These are phyloP conservation scores for Lipomyces japonicus DNA, from an alignment of 805 yeast genomes.

Conservation along the genomic window DNA sequence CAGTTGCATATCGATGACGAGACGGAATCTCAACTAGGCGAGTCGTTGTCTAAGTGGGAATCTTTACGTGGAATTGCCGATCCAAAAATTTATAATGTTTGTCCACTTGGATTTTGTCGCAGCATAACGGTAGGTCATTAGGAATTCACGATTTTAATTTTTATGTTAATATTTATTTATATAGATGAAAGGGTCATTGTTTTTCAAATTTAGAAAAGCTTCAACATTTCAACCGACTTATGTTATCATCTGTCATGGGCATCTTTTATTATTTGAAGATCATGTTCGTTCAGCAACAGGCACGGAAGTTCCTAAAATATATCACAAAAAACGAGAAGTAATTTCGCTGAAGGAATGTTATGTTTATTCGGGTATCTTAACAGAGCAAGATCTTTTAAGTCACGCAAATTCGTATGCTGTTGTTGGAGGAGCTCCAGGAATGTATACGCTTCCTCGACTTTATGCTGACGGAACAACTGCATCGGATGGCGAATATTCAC, in stretches of 20 bases:
- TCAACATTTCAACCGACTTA: slow-evolving; percentile 58
- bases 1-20: slow-evolving; percentile 52
- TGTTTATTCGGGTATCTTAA: slow-evolving; percentile 65
- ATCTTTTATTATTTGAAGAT: slow-evolving; percentile 54
- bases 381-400: slow-evolving; percentile 53
- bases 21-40: slow-evolving; percentile 53
- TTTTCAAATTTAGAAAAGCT: slow-evolving; percentile 66
- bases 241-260: slow-evolving; percentile 69
- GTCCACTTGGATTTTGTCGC: slow-evolving; percentile 56
- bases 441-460: slow-evolving; percentile 58
- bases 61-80: slow-evolving; percentile 52
- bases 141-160: not conserved
- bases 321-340: slow-evolving; percentile 52
- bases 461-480: slow-evolving; percentile 84
- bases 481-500: slow-evolving; percentile 65
- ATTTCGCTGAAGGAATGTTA: slow-evolving; percentile 67
- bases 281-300: slow-evolving; percentile 48
- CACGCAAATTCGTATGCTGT: slow-evolving; percentile 21
- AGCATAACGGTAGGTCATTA: slow-evolving; percentile 45
- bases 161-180: not conserved
- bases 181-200: slow-evolving; percentile 57
- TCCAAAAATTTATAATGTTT: slow-evolving; percentile 51
- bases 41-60: slow-evolving; percentile 51
- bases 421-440: slow-evolving; percentile 20
- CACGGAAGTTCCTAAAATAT: slow-evolving; percentile 46